A percentile compares a stretch with the other conserved stretches of the same genome.
Evolutionary conservation across 352 stramenopile species (phyloP).

Genomic region (Globisporangium lucens): DNA sequence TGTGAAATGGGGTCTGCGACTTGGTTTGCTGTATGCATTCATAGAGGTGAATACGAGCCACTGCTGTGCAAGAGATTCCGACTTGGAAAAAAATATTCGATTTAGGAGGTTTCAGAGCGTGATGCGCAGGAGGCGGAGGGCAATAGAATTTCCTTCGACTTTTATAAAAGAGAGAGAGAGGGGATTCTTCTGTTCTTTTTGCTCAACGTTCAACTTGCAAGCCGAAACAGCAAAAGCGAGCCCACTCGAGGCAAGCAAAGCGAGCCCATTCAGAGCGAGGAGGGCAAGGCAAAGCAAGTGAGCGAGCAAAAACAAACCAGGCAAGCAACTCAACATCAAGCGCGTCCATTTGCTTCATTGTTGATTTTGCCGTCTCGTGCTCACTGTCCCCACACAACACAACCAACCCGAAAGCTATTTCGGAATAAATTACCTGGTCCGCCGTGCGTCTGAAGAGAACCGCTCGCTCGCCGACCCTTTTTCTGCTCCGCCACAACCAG

Average conservation of each 20-base stretch:
- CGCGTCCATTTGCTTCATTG: conserved; percentile 28
- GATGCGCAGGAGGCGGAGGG: background rate
- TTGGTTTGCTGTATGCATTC: background rate
- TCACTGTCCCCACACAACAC: background rate
- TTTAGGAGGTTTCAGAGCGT: background rate
- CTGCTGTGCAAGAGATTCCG: too few species aligned
- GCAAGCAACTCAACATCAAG: conserved; percentile 10
- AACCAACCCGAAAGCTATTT: background rate
- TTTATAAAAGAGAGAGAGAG: conserved; percentile 12
- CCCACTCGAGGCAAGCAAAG: background rate
- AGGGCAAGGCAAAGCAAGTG: background rate
- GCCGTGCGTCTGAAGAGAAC: conserved; percentile 3
- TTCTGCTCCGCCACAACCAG: conserved; percentile 8
- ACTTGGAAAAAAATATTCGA: background rate
- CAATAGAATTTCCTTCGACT: conserved; percentile 11
- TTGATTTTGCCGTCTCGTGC: conserved; percentile 41
- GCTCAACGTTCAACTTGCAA: conserved; percentile 15
- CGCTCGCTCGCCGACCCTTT: conserved; percentile 1
- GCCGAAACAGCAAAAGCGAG: background rate
- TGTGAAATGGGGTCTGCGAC: background rate
- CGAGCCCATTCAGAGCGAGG: background rate
- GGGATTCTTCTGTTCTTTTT: conserved; percentile 16
- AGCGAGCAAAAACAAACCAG: background rate
- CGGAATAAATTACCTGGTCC: conserved; percentile 11
- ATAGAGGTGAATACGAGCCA: background rate